Percentiles rank a stretch among this genome's conserved stretches.
Conservation (phyloP, 1,284 basidiomycete genomes). For the Nidula niveotomentosa region DNA sequence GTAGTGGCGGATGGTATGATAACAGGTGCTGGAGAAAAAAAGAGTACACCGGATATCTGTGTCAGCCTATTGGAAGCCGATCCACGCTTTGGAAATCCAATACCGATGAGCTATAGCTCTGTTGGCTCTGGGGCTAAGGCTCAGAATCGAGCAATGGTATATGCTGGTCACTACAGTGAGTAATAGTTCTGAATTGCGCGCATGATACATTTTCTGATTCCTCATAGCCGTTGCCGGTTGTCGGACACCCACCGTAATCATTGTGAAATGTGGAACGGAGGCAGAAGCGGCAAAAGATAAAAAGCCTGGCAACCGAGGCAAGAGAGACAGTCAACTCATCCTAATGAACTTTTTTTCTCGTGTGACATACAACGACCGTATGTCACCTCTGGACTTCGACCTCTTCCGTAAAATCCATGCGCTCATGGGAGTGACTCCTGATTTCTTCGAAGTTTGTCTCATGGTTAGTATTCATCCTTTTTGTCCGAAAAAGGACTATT, state of each 20-base stretch:
- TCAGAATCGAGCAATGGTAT: constrained; percentile 97
- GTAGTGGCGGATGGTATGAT: constrained; percentile 99
- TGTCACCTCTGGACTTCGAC: constrained; percentile 97
- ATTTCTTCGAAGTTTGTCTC: constrained; percentile 96
- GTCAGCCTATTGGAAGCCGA: constrained; percentile 93
- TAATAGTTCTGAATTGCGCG: constrained; percentile 16
- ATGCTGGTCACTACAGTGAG: constrained; percentile 98
- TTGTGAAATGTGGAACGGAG: constrained; percentile 97
- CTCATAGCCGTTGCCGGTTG: constrained; percentile 73
- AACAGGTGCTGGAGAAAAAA: constrained; percentile 94
- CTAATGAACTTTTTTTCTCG: constrained; percentile 99
- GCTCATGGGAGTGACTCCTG: constrained; percentile 98
- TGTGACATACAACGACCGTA: constrained; percentile 98
- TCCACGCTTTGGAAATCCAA: constrained; percentile 93
- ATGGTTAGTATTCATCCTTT: constrained; percentile 68
- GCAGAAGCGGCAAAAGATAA: constrained; percentile 78
- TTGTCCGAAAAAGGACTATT: too few relatives aligned
- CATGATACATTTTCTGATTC: constrained; percentile 5
- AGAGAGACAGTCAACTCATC: constrained; percentile 98
- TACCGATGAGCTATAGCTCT: constrained; percentile 92
- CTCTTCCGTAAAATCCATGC: constrained; percentile 96
- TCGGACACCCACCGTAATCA: constrained; percentile 91
- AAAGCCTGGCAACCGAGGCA: constrained; percentile 98
- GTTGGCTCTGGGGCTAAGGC: constrained; percentile 89
- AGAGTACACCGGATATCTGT: constrained; percentile 95